Evolutionary conservation across 768 basidiomycete genomes (phyloP).

Genomic region (Auricularia auricula-judae): DNA sequence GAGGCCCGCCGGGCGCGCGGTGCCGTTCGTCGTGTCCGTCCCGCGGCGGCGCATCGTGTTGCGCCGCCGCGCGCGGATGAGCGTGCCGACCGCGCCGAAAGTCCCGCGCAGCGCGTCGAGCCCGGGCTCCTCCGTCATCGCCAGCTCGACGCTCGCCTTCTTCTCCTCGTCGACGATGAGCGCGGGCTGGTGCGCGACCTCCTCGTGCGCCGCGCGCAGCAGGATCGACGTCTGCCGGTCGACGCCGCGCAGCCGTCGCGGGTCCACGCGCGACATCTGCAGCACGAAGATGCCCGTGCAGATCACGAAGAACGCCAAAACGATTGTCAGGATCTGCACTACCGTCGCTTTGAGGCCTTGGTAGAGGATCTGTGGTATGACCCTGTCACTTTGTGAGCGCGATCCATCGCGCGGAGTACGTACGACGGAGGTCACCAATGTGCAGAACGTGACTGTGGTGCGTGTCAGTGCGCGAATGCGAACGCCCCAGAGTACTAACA

Average conservation of each 20-base stretch:
- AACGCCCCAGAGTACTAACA: conserved; percentile 5
- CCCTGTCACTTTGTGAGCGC: too few species aligned
- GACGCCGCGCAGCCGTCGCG: conserved; percentile 25
- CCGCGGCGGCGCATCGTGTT: background rate
- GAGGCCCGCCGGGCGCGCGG: background rate
- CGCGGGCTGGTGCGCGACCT: conserved; percentile 24
- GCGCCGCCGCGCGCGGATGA: conserved; percentile 8
- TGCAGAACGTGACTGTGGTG: conserved; percentile 23
- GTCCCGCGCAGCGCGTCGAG: conserved; percentile 28
- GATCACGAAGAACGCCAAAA: conserved; percentile 32
- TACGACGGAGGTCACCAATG: conserved; percentile 25
- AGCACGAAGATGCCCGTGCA: conserved; percentile 33
- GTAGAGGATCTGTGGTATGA: conserved; percentile 21
- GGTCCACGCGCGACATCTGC: conserved; percentile 34
- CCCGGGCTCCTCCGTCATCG: conserved; percentile 31
- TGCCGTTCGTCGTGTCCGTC: background rate
- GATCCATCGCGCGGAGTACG: background rate
- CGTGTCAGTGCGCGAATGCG: background rate
- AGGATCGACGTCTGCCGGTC: conserved; percentile 33
- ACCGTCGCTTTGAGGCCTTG: conserved; percentile 31
- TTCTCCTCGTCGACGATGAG: conserved; percentile 9
- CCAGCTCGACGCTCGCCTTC: conserved; percentile 3
- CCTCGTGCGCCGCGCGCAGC: conserved; percentile 26
- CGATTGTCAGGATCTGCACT: conserved; percentile 30
- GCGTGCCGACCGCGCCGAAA: conserved; percentile 9